Evolutionary conservation across 352 stramenopile species (phyloP), one percentile per base, ranked within the genome.

Genomic region (Albugo laibachii): DNA sequence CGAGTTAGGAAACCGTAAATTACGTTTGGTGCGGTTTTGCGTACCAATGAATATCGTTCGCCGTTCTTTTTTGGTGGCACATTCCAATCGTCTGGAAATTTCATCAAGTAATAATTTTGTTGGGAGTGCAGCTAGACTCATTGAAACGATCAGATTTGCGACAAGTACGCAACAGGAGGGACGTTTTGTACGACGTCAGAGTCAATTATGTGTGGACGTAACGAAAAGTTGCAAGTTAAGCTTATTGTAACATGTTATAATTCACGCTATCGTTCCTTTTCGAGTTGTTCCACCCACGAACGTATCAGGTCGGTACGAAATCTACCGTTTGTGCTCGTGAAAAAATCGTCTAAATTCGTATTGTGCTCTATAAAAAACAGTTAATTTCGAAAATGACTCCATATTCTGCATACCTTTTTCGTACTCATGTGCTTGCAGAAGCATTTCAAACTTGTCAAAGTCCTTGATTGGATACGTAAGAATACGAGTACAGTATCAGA

Each of bases 381-480:
- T 18, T 19, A 2, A 36, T 39, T 10, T 5, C 8, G 6, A 5
- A 34, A 12, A 42, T 18, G 12, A 11, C 16, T 16, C 36, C 16
- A 34, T 34, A 5, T 2, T 35, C 5, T 27, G 58, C 59, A 15
- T 72, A 89, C 74, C 81, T 31, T 62, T 61, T 49, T 96, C 87
- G 58, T 96, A 96, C 43, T 95, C 81, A 45, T 94, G 66, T 11
- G 87, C 87, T 55, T 96, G 87, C 44, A 96, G 57, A 40, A 95
- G 94, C 84, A 96, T 96, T 59, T 96, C 87, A 48, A 96, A 88
- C 59, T 95, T 95, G 58, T 96, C 87, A 62, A 96, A 91, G 57
- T 96, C 87, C 62, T 81, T 39, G 5, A 24, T 1, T 11, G 11
- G 5, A 47, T 10, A 24, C 54, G 2, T 18, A 35, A 54, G 11